These are phyloP conservation scores for Fragaria vesca DNA, from an alignment of 306 rosid genomes.

Conservation along the genomic window DNA sequence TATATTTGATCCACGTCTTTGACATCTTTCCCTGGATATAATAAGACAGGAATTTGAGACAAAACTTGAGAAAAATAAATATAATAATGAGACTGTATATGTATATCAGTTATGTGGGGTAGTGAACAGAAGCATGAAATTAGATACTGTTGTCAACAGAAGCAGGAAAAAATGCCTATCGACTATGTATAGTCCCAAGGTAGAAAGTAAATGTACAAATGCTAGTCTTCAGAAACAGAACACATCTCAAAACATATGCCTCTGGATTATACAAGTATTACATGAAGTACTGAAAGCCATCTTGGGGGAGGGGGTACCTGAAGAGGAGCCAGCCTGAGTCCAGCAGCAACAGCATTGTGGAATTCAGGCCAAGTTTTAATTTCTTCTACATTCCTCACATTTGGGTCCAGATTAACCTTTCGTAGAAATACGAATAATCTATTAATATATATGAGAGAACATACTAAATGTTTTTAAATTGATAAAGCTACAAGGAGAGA, in stretches of 20 bases:
- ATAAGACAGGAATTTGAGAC: constrained; percentile 25
- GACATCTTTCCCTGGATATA: constrained; percentile 91
- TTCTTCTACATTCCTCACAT: constrained; percentile 80
- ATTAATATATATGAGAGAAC: neutral
- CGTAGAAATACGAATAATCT: neutral
- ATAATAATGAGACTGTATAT: constrained; percentile 5
- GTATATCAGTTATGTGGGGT: neutral
- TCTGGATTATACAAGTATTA: constrained; percentile 10
- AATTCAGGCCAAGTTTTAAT: constrained; percentile 96
- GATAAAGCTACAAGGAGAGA: neutral
- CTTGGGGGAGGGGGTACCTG: constrained; percentile 47
- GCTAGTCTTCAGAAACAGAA: neutral
- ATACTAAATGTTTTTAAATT: neutral
- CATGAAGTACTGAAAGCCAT: constrained; percentile 12
- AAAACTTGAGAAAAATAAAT: constrained; percentile 16
- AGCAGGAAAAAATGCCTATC: neutral
- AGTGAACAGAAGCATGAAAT: neutral
- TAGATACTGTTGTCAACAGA: neutral
- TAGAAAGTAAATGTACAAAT: neutral
- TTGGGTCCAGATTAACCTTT: constrained; percentile 90
- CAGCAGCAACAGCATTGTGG: constrained; percentile 97
- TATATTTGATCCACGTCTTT: constrained; percentile 88
- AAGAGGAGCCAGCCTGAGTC: constrained; percentile 92
- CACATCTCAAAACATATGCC: neutral
- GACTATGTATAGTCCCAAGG: constrained; percentile 1